Percentiles rank a stretch among this genome's conserved stretches.
These are phyloP conservation scores for Zygosaccharomyces sapae DNA, from an alignment of 1,139 yeast species.

Conservation along the genomic window DNA sequence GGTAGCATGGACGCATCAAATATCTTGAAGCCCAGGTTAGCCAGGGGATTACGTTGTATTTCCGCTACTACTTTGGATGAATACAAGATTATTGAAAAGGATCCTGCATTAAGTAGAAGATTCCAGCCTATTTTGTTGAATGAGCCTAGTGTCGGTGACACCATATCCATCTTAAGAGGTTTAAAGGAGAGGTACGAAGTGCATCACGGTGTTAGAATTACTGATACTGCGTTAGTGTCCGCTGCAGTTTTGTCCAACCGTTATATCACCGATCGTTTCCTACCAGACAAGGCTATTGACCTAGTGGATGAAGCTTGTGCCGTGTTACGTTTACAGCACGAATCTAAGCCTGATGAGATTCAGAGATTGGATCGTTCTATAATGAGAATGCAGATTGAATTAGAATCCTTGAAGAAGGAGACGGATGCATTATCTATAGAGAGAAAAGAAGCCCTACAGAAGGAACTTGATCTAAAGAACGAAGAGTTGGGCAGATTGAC, in stretches of 20 bases:
- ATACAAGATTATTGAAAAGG: slow-evolving; percentile 85
- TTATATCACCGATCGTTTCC: slow-evolving; percentile 82
- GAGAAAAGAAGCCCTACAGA: slow-evolving; percentile 60
- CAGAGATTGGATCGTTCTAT: slow-evolving; percentile 83
- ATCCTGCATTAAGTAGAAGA: slow-evolving; percentile 86
- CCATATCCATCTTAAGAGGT: slow-evolving; percentile 88
- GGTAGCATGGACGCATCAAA: slow-evolving; percentile 97
- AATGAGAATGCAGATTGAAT: slow-evolving; percentile 91
- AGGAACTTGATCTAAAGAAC: slow-evolving; percentile 57
- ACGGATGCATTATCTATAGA: slow-evolving; percentile 80
- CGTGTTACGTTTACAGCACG: slow-evolving; percentile 88
- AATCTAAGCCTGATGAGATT: slow-evolving; percentile 92
- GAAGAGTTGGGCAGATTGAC: slow-evolving; percentile 67
- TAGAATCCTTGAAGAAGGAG: slow-evolving; percentile 89
- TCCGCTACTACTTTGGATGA: slow-evolving; percentile 95
- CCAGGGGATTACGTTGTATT: slow-evolving; percentile 91
- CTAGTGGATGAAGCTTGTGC: slow-evolving; percentile 97
- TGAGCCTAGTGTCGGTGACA: slow-evolving; percentile 91
- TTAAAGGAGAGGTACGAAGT: slow-evolving; percentile 91
- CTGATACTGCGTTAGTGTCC: slow-evolving; percentile 89
- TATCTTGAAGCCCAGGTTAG: slow-evolving; percentile 85
- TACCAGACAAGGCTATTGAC: slow-evolving; percentile 96
- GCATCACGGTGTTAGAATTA: slow-evolving; percentile 93
- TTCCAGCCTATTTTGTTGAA: slow-evolving; percentile 83
- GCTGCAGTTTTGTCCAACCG: slow-evolving; percentile 89